Base-by-base conservation (phyloP, 1,284 basidiomycete species). In the Pascua guehoae region DNA sequence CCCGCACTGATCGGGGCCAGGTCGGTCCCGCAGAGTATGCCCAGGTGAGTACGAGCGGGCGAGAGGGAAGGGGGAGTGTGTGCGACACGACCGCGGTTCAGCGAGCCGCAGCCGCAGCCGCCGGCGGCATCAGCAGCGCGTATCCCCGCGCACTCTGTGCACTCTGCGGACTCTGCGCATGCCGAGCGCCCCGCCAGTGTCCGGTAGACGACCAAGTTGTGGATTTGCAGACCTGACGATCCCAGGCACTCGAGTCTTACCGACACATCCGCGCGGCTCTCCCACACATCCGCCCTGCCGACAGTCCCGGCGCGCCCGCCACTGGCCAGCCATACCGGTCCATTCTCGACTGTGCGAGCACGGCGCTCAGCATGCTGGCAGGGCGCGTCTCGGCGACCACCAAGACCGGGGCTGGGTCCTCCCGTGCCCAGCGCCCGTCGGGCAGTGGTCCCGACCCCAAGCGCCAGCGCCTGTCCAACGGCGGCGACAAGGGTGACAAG, bases 21-120 rank as follows among this genome's bases (percentile, higher is more conserved):
- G 48, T 66, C 38, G 61, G 65, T 4, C 50, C 63, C 5, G 61
- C 64, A 2, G 67, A 71, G 15, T 74, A 69, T 50, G 63, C 71
- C 0, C 63, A 66, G 49, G 70, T 70, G 47, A 60, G 68, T 63
- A 4, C 40, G n/a, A 16, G 52, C 42, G 15, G 42, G n/a, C n/a
- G n/a, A n/a, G n/a, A n/a, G 15, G 15, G 42, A 4, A 17, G 32
- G 36, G 45, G 18, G 45, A 36, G 41, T 18, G 40, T 32, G 45
- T 32, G n/a, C n/a, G n/a, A 32, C 24, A 32, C 24, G 24, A 32
- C 24, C 24, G 24, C 24, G 24, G 24, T n/a, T n/a, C n/a, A n/a
- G n/a, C n/a, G n/a, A n/a, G n/a, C 24, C 24, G 24, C 24, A 32
- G 24, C 24, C 24, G 24, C 24, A 32, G 24, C 24, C 24, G 24